Evolutionary conservation across 352 stramenopile genomes (phyloP).

Genomic region (Peronospora belbahrii): DNA sequence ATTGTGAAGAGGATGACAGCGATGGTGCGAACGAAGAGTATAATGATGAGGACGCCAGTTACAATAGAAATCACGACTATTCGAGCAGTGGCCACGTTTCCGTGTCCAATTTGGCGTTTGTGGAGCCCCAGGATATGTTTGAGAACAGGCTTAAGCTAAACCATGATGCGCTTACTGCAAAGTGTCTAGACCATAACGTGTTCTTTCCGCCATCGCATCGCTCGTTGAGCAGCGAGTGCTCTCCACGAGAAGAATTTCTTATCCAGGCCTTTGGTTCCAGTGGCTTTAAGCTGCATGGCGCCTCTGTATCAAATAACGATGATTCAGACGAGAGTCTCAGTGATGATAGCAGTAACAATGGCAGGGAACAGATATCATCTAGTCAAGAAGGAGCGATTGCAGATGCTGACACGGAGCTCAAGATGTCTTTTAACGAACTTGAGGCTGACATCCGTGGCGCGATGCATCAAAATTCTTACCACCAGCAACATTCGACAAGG

Average conservation of each 20-base stretch:
- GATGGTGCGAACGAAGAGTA: slow-evolving; percentile 18
- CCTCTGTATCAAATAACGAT: slow-evolving; percentile 19
- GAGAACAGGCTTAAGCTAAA: slow-evolving; percentile 16
- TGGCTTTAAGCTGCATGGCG: slow-evolving; percentile 40
- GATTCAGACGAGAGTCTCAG: slow-evolving; percentile 25
- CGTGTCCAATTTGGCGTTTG: slow-evolving; percentile 1
- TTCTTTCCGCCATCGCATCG: slow-evolving; percentile 21
- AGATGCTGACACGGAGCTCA: slow-evolving; percentile 29
- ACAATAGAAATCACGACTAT: slow-evolving; percentile 7
- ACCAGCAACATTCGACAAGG: slow-evolving; percentile 16
- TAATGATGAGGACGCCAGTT: slow-evolving; percentile 1
- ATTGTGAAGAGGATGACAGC: slow-evolving; percentile 18
- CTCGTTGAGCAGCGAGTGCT: slow-evolving; percentile 30
- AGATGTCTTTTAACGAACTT: slow-evolving; percentile 34
- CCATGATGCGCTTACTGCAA: slow-evolving; percentile 10
- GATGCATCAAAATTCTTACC: slow-evolving; percentile 23
- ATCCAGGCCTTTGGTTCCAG: slow-evolving; percentile 60
- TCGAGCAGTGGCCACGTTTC: slow-evolving; percentile 7
- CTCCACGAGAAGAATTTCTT: slow-evolving; percentile 58
- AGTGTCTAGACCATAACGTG: slow-evolving; percentile 16
- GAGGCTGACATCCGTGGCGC: slow-evolving; percentile 25
- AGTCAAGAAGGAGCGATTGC: slow-evolving; percentile 1
- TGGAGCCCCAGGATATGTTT: slow-evolving; percentile 18
- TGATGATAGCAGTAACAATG: slow-evolving; percentile 25
- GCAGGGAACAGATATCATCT: slow-evolving; percentile 15